Base-by-base conservation (phyloP, 2,329 filamentous ascomycete genomes). In the Alternaria infectoria region DNA sequence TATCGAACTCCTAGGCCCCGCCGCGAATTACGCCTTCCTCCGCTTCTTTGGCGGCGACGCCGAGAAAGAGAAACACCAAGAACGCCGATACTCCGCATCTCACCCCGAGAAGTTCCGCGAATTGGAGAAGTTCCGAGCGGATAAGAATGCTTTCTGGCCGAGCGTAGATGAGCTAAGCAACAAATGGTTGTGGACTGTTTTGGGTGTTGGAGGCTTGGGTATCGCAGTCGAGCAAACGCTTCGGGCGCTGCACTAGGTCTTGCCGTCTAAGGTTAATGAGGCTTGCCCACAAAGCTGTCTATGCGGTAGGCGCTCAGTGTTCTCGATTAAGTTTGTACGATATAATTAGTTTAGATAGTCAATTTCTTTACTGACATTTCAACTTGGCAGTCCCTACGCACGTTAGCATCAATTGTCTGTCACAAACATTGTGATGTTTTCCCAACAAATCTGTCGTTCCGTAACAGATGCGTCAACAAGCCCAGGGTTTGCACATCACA, bases 61-160 rank as follows among this genome's bases (percentile, higher is more conserved):
- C 63, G 75, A 86, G 72, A 88, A 84, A 32, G 87, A 88, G 68
- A 79, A 79, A 21, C 80, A 79, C 59, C 86, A 88, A 72, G 81
- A 82, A 57, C 80, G 83, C 55, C 82, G 86, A 5, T 89, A 89
- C 70, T 81, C 81, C 19, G 80, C 81, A 43, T 81, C 83, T 13
- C 82, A 85, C 61, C 81, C 82, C 6, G 73, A 81, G 50, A 89
- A 89, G 74, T 83, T 85, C 54, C 77, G 81, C 46, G 83, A 89
- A 66, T 79, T 89, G 19, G 79, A 84, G 69, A 73, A 82, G 57
- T 89, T 86, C 79, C 81, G 82, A 54, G 65, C 76, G 21, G 83
- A 86, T 69, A 87, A 87, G 75, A 88, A 90, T 69, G 84, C 85
- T 43, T 87, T 89, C 76, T 90, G 87, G 87, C 87, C 87, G 1